Base-by-base conservation (phyloP, 768 basidiomycete genomes). In the Trametes coccinea region DNA sequence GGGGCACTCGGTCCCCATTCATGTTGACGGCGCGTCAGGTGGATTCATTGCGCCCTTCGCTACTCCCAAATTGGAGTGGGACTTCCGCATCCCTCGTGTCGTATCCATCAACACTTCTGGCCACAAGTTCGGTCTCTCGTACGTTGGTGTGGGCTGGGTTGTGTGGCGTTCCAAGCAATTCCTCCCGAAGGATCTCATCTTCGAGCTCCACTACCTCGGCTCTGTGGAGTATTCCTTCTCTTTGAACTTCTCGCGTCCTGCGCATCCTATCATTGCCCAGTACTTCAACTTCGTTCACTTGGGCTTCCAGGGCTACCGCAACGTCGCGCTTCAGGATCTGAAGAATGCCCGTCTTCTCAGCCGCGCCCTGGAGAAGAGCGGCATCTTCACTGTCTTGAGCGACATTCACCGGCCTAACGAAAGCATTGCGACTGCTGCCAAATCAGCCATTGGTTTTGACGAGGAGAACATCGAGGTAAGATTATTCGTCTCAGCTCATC, bases 181-280 rank as follows among this genome's bases (percentile, higher is more conserved):
- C 69, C 78, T 89, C 31, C 88, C 86, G 4, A 86, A 87, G 68
- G 88, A 89, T 63, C 81, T 89, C 63, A 85, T 89, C 65, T 89
- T 89, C 60, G 87, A 81, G 70, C 74, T 82, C 27, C 77, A 84
- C 70, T 83, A 80, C 73, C 75, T 78, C 33, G 79, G 79, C 46
- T 79, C 71, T 40, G 77, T 82, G 59, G 92, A 96, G 72, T 95
- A 94, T 72, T 89, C 89, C 0, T 88, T 86, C 73, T 84, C 84
- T 17, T 75, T 84, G 59, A 84, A 85, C 74, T 85, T 84, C 71
- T 84, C 83, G 50, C 82, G 84, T 14, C 81, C 85, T 13, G 83
- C 84, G 40, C 82, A 83, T 51, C 85, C 85, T 4, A 82, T 85
- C 65, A 79, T 86, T 54, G 82, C 78, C 22, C 84, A 85, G 69